These are phyloP conservation scores for Arctium lappa DNA, from an alignment of 129 eudicot genomes.

Conservation along the genomic window DNA sequence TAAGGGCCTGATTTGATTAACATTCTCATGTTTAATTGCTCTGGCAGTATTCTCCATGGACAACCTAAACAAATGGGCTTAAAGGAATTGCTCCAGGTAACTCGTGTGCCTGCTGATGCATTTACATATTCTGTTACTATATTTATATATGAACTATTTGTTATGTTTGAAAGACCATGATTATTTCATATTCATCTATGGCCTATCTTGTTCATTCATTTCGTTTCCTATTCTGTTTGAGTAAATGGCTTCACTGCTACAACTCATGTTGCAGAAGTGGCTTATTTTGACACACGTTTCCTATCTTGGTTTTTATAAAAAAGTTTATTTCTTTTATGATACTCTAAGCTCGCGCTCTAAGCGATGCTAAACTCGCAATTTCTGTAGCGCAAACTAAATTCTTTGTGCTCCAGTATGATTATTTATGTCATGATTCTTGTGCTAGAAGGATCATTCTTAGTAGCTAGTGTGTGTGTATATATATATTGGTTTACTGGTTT, in stretches of 20 bases:
- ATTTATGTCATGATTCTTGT: no score
- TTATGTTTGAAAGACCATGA: background rate
- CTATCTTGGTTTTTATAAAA: background rate
- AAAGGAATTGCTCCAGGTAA: conserved; percentile 87
- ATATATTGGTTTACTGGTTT: no score
- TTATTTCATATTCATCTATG: conserved; percentile 1
- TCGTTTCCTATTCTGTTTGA: background rate
- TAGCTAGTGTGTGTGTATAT: no score
- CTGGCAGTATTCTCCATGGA: conserved; percentile 79
- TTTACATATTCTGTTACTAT: background rate
- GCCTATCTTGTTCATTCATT: background rate
- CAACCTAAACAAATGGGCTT: conserved; percentile 95
- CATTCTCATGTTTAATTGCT: conserved; percentile 14
- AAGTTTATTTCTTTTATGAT: background rate
- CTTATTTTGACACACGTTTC: background rate
- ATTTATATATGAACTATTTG: background rate
- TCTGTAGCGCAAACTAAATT: no score
- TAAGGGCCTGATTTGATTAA: conserved; percentile 2
- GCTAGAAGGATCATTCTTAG: no score
- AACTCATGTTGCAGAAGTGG: background rate
- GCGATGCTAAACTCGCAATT: background rate
- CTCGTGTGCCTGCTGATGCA: conserved; percentile 5
- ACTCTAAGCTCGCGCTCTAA: background rate
- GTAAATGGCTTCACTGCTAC: background rate
- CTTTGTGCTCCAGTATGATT: no score